phyloP scores from a whole-genome alignment of 148 eudicot genomes.

The Chenopodium suecicum region DNA sequence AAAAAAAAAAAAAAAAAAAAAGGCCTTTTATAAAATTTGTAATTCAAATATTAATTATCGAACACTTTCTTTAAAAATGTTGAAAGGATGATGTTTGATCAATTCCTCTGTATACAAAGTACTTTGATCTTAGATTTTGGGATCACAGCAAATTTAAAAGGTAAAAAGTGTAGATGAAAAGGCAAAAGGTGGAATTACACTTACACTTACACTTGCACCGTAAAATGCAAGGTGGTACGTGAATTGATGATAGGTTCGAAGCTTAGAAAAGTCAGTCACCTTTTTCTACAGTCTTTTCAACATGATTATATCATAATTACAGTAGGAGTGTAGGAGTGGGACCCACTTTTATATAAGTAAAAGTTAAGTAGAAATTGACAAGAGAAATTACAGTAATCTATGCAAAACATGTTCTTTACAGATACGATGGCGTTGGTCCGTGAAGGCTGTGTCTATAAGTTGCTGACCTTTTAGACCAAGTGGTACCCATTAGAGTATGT shows the following conservation, averaged over 20 bases:
- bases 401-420: neutral
- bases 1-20: too few relatives aligned
- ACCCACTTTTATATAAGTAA: too few relatives aligned
- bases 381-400: neutral
- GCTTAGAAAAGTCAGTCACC: conserved; percentile 18
- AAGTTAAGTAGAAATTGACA: neutral
- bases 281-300: conserved; percentile 29
- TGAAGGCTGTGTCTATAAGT: conserved; percentile 25
- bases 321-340: neutral
- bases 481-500: conserved; percentile 18
- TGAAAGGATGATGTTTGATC: too few relatives aligned
- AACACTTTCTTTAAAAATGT: too few relatives aligned
- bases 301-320: conserved; percentile 34
- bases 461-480: conserved; percentile 10
- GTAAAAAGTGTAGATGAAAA: conserved; percentile 16
- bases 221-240: neutral
- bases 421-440: conserved; percentile 21
- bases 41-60: too few relatives aligned
- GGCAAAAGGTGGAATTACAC: conserved; percentile 21
- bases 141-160: neutral
- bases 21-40: too few relatives aligned
- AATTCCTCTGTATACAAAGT: too few relatives aligned
- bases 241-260: conserved; percentile 3
- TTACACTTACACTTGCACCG: neutral
- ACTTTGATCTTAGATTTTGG: neutral